These are phyloP conservation scores for Hanseniaspora valbyensis DNA, from an alignment of 805 yeast genomes.

Conservation along the genomic window DNA sequence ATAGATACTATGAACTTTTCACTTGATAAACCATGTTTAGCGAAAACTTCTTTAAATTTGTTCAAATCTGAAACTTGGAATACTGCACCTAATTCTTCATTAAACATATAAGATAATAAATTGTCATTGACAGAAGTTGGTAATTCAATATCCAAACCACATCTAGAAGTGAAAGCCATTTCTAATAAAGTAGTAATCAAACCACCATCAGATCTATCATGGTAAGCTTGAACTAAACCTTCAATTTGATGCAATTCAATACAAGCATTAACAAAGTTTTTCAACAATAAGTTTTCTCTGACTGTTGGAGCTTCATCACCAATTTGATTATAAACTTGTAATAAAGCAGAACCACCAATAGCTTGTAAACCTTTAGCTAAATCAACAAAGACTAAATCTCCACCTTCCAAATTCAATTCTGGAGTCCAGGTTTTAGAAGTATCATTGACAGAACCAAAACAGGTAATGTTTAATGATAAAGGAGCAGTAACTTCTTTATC, in stretches of 20 bases:
- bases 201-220: slow-evolving; percentile 96
- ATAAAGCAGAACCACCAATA: slow-evolving; percentile 88
- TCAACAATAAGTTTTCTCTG: slow-evolving; percentile 51
- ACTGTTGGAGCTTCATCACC: slow-evolving; percentile 81
- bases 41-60: slow-evolving; percentile 45
- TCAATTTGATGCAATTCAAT: slow-evolving; percentile 53
- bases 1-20: slow-evolving; percentile 48
- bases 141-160: slow-evolving; percentile 56
- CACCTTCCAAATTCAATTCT: slow-evolving; percentile 41
- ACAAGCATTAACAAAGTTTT: slow-evolving; percentile 58
- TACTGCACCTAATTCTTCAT: slow-evolving; percentile 92
- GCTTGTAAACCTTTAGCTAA: slow-evolving; percentile 38
- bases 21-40: slow-evolving; percentile 46
- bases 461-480: slow-evolving; percentile 76
- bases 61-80: slow-evolving; percentile 67
- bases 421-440: slow-evolving; percentile 96
- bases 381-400: slow-evolving; percentile 65
- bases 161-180: slow-evolving; percentile 95
- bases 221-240: slow-evolving; percentile 65
- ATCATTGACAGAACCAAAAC: slow-evolving; percentile 76
- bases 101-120: slow-evolving; percentile 53
- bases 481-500: slow-evolving; percentile 93
- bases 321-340: slow-evolving; percentile 83
- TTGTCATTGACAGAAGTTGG: slow-evolving; percentile 31
- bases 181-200: slow-evolving; percentile 71